phyloP scores from a whole-genome alignment of 495 filamentous ascomycete genomes.

The Hypoxylon lienhwacheense region DNA sequence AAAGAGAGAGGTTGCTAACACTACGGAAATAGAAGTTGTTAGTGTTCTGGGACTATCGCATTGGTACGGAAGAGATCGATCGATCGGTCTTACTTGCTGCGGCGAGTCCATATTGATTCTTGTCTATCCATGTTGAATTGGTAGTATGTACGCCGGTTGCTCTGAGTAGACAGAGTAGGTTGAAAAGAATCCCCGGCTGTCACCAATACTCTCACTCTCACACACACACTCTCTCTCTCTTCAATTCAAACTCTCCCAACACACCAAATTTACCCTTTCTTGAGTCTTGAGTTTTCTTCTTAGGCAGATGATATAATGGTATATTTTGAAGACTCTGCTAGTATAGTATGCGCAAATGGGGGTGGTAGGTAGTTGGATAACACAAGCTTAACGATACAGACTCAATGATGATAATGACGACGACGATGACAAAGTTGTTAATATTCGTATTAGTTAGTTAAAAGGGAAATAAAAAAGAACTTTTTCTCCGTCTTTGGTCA shows the following conservation, averaged over 20 bases:
- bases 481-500: no score
- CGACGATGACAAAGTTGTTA: no score
- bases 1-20: conserved; percentile 86
- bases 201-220: conserved; percentile 15
- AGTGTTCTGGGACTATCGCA: neutral
- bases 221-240: conserved; percentile 3
- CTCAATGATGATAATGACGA: no score
- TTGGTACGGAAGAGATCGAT: conserved; percentile 13
- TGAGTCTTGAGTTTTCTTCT: conserved; percentile 10
- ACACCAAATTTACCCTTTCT: no score
- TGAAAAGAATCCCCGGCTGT: conserved; percentile 22
- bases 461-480: no score
- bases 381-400: no score
- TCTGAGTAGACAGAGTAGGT: conserved; percentile 29
- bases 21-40: conserved; percentile 46
- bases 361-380: neutral
- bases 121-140: conserved; percentile 44
- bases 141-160: conserved; percentile 16
- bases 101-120: conserved; percentile 77
- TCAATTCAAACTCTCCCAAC: conserved; percentile 18
- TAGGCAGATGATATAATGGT: neutral
- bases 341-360: conserved; percentile 8
- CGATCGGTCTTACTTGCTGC: conserved; percentile 76
- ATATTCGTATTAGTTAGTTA: no score
- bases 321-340: neutral